Evolutionary conservation across 2,329 filamentous ascomycete species (phyloP).

Genomic region (Xylariaceae sp.): DNA sequence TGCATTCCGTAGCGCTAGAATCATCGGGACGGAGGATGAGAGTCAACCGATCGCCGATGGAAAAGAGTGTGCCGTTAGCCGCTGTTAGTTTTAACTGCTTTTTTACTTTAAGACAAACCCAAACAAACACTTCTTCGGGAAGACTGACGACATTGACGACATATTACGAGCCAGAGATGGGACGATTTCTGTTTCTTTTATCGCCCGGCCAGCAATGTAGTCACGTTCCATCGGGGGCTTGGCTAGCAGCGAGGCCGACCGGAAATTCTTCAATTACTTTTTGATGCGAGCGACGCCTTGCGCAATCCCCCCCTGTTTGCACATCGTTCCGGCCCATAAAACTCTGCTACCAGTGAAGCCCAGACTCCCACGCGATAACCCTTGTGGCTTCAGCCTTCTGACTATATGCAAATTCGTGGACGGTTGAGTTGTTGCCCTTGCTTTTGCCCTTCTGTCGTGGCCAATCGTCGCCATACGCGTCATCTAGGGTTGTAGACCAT

Average conservation of each 20-base stretch:
- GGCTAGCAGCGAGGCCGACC: background rate
- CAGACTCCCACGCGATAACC: background rate
- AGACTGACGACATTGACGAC: too few species aligned
- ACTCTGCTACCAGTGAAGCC: too few species aligned
- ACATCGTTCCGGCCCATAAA: background rate
- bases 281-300: too few species aligned
- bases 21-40: conserved; percentile 7
- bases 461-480: conserved; percentile 6
- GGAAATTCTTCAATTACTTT: too few species aligned
- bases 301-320: too few species aligned
- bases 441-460: conserved; percentile 1
- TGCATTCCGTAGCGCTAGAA: too few species aligned
- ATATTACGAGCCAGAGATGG: background rate
- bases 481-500: too few species aligned
- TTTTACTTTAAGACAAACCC: too few species aligned
- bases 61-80: too few species aligned
- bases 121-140: background rate
- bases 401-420: background rate
- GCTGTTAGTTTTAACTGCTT: too few species aligned
- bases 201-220: background rate
- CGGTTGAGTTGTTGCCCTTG: background rate
- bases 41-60: conserved; percentile 17
- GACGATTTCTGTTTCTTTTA: background rate
- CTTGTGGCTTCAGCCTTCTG: background rate
- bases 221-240: background rate